phyloP scores from a whole-genome alignment of 2,329 filamentous ascomycete species.

The Camillea tinctor region DNA sequence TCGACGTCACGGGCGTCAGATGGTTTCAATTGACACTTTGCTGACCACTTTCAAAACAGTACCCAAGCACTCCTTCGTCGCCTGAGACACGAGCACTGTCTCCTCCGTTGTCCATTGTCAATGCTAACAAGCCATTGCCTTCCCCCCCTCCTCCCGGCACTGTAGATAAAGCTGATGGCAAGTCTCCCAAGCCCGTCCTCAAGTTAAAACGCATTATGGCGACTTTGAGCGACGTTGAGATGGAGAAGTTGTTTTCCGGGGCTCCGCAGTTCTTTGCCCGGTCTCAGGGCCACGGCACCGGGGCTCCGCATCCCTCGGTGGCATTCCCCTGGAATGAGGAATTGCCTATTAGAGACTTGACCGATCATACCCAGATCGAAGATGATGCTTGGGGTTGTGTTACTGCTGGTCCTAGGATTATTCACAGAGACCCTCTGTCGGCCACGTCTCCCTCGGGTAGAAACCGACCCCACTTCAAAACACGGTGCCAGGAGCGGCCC shows the following conservation, averaged over 20 bases:
- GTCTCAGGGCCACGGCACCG: constrained; percentile 57
- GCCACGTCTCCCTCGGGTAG: constrained; percentile 42
- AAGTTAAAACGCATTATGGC: constrained; percentile 60
- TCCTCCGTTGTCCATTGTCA: constrained; percentile 36
- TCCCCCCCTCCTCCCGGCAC: constrained; percentile 47
- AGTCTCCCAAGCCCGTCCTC: constrained; percentile 44
- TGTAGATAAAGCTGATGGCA: constrained; percentile 39
- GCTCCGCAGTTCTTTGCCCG: constrained; percentile 70
- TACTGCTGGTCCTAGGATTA: constrained; percentile 64
- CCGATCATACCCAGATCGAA: constrained; percentile 63
- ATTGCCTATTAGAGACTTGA: constrained; percentile 60
- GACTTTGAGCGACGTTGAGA: constrained; percentile 55
- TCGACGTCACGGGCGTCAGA: no score
- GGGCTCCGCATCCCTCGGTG: constrained; percentile 60
- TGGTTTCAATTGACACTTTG: constrained; percentile 1
- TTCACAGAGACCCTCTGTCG: constrained; percentile 44
- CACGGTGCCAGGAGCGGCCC: constrained; percentile 60
- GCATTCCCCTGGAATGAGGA: constrained; percentile 67
- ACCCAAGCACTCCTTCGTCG: constrained; percentile 23
- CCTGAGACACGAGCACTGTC: constrained; percentile 24
- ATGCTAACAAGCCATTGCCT: constrained; percentile 58
- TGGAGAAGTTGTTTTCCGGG: constrained; percentile 72
- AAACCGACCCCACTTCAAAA: constrained; percentile 56
- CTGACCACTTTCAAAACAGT: constrained; percentile 20
- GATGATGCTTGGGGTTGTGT: constrained; percentile 62